A percentile compares a stretch with the other conserved stretches of the same genome.
phyloP scores from a whole-genome alignment of 352 stramenopile species.

The Globisporangium emineosum region DNA sequence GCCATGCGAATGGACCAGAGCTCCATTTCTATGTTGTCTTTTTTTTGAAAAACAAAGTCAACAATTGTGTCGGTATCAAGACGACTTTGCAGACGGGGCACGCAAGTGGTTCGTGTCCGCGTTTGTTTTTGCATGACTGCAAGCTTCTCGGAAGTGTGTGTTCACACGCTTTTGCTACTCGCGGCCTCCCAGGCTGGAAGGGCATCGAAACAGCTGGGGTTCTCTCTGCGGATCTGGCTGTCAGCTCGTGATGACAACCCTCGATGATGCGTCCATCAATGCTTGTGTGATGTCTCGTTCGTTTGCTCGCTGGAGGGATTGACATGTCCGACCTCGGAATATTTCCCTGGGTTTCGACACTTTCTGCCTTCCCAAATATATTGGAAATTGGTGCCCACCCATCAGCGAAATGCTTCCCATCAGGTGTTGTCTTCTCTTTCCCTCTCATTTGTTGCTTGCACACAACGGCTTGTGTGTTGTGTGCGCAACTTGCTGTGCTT shows the following conservation, averaged over 20 bases:
- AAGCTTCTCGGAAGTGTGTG: conserved; percentile 1
- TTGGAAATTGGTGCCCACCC: background rate
- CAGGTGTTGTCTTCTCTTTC: background rate
- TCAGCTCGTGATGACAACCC: conserved; percentile 6
- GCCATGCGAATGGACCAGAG: no score
- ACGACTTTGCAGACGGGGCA: background rate
- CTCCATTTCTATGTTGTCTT: no score
- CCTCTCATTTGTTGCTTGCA: background rate
- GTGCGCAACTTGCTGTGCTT: background rate
- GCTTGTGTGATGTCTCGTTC: background rate
- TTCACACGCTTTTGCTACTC: background rate
- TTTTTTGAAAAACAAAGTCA: conserved; percentile 1
- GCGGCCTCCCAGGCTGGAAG: no score
- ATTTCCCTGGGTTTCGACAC: background rate
- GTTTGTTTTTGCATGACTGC: background rate
- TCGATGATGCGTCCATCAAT: background rate
- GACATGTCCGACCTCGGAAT: background rate
- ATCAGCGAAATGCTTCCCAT: background rate
- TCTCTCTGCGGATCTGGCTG: background rate
- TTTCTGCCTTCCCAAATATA: no score
- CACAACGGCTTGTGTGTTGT: conserved; percentile 5
- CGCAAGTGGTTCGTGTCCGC: background rate
- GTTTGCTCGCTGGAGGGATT: background rate
- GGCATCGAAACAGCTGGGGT: background rate
- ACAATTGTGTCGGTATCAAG: background rate